Conservation (phyloP, 108 stramenopile genomes). For the Aurantiochytrium sp. region DNA sequence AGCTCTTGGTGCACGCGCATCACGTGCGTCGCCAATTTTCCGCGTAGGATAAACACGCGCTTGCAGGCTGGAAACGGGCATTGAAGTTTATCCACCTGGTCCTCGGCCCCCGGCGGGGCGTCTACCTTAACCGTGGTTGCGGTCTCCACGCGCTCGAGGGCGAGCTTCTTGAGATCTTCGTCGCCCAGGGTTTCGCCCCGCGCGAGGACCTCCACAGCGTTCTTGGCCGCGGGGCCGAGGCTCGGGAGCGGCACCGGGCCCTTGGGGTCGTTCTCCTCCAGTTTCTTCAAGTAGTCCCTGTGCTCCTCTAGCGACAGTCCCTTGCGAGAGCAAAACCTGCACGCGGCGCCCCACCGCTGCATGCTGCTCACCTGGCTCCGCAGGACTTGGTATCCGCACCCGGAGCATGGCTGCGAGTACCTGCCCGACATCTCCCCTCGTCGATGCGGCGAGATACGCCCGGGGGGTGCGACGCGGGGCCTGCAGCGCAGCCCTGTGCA, state of each 20-base stretch:
- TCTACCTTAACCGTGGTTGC: not conserved
- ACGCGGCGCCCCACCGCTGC: constrained; percentile 7
- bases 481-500: too few relatives aligned
- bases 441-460: too few relatives aligned
- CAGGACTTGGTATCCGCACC: not conserved
- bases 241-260: not conserved
- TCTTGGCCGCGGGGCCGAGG: not conserved
- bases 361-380: not conserved
- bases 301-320: not conserved
- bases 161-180: not conserved
- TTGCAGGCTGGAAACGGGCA: not conserved
- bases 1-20: not conserved
- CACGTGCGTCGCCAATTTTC: not conserved
- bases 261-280: not conserved
- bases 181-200: not conserved
- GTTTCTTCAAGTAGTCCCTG: not conserved
- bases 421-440: too few relatives aligned
- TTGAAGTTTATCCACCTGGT: not conserved
- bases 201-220: not conserved
- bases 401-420: not conserved
- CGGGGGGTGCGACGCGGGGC: too few relatives aligned
- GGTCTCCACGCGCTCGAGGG: not conserved
- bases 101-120: not conserved
- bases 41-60: not conserved
- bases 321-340: not conserved